Percentiles rank a stretch among this genome's conserved stretches.
These are phyloP conservation scores for Fraxinus paxiana DNA, from an alignment of 305 asterid genomes.

Conservation along the genomic window DNA sequence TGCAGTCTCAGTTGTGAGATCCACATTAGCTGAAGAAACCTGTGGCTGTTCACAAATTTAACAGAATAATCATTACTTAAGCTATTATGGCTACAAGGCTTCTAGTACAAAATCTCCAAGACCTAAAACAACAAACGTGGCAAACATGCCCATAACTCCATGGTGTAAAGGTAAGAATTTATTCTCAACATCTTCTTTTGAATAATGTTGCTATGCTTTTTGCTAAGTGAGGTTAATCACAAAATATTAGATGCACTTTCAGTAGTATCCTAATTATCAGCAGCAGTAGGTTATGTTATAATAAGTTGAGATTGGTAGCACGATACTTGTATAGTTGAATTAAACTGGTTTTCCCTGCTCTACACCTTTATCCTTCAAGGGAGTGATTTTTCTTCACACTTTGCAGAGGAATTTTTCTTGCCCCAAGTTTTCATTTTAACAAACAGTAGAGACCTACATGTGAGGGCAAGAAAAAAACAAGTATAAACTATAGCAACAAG, in stretches of 20 bases:
- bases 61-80: slow-evolving; percentile 18
- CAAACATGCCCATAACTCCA: slow-evolving; percentile 4
- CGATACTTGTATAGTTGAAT: neutral
- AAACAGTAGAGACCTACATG: neutral
- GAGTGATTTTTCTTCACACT: neutral
- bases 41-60: slow-evolving; percentile 59
- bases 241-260: neutral
- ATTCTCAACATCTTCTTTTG: neutral
- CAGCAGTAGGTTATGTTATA: neutral
- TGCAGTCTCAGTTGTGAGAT: slow-evolving; percentile 91
- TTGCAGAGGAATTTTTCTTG: neutral
- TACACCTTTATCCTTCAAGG: neutral
- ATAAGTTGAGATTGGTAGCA: neutral
- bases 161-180: neutral
- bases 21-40: slow-evolving; percentile 88
- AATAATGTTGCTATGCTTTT: neutral
- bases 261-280: neutral
- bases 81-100: neutral
- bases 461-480: neutral
- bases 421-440: neutral
- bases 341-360: neutral
- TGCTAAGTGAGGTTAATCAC: neutral
- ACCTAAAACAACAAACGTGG: neutral
- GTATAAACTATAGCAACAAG: neutral
- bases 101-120: slow-evolving; percentile 13